Percentiles rank a stretch among this genome's conserved stretches.
phyloP scores from a whole-genome alignment of 768 basidiomycete genomes.

The Scleroderma bovista region DNA sequence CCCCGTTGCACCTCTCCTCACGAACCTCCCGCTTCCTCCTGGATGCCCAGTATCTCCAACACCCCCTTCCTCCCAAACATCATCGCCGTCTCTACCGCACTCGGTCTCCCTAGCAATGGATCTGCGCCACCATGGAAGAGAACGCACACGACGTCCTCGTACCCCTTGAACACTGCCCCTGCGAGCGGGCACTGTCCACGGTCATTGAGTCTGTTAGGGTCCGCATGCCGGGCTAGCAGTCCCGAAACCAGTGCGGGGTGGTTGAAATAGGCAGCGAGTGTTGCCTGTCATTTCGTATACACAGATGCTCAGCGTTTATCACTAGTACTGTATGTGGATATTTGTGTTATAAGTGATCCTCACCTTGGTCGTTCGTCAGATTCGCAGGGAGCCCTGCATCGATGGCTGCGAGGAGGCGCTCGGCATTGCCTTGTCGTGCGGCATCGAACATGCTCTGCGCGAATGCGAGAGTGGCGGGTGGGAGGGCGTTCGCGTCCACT shows the following conservation, averaged over 20 bases:
- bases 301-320: neutral
- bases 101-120: conserved; percentile 60
- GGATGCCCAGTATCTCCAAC: conserved; percentile 52
- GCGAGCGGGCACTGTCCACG: conserved; percentile 68
- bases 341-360: too few species aligned
- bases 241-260: conserved; percentile 48
- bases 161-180: conserved; percentile 72
- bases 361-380: conserved; percentile 68
- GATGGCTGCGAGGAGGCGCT: conserved; percentile 52
- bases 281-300: conserved; percentile 44
- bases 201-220: conserved; percentile 68
- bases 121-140: conserved; percentile 52
- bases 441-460: conserved; percentile 74
- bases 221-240: conserved; percentile 52
- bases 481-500: conserved; percentile 15
- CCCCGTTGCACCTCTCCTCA: neutral
- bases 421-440: conserved; percentile 53
- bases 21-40: conserved; percentile 32
- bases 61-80: conserved; percentile 61
- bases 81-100: conserved; percentile 60
- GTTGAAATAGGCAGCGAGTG: conserved; percentile 71
- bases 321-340: too few species aligned
- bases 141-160: conserved; percentile 55
- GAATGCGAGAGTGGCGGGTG: conserved; percentile 38
- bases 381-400: conserved; percentile 67